Conservation (phyloP, 805 yeast species). For the Metschnikowia peoriensis region DNA sequence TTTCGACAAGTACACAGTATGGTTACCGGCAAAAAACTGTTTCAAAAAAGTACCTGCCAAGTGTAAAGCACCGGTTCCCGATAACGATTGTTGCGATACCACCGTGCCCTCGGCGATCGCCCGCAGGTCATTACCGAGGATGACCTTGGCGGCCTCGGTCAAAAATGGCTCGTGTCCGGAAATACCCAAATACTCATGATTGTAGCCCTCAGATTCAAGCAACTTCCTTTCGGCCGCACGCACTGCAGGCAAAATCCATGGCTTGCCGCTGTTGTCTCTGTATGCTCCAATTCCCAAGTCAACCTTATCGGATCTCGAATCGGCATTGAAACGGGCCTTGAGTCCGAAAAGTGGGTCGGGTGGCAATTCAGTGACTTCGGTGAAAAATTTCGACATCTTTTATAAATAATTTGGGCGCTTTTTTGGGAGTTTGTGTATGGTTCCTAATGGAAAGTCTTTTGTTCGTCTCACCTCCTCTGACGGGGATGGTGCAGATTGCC, state of each 20-base stretch:
- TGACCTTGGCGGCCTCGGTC: conserved; percentile 66
- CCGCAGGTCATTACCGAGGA: conserved; percentile 55
- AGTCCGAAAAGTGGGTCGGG: conserved; percentile 87
- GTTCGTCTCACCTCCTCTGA: not conserved
- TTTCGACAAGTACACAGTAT: conserved; percentile 18
- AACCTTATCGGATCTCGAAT: conserved; percentile 63
- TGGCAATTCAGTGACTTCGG: conserved; percentile 62
- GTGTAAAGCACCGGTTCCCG: conserved; percentile 92
- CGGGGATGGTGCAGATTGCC: not conserved
- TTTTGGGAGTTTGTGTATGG: not conserved
- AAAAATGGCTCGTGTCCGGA: conserved; percentile 71
- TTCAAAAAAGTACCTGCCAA: conserved; percentile 72
- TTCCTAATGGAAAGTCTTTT: not conserved
- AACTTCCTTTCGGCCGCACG: conserved; percentile 64
- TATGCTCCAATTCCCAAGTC: conserved; percentile 86
- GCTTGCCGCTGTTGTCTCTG: conserved; percentile 66
- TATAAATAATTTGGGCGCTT: not conserved
- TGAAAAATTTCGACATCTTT: conserved; percentile 39
- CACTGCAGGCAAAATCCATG: conserved; percentile 72
- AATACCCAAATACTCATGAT: conserved; percentile 86
- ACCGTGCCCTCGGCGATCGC: conserved; percentile 36
- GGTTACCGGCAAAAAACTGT: conserved; percentile 42
- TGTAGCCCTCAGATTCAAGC: conserved; percentile 47
- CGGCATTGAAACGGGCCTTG: conserved; percentile 62
- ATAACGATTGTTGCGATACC: conserved; percentile 70